These are phyloP conservation scores for Hemisphaericaspora subhashii DNA, from an alignment of 1,139 yeast genomes.

Conservation along the genomic window DNA sequence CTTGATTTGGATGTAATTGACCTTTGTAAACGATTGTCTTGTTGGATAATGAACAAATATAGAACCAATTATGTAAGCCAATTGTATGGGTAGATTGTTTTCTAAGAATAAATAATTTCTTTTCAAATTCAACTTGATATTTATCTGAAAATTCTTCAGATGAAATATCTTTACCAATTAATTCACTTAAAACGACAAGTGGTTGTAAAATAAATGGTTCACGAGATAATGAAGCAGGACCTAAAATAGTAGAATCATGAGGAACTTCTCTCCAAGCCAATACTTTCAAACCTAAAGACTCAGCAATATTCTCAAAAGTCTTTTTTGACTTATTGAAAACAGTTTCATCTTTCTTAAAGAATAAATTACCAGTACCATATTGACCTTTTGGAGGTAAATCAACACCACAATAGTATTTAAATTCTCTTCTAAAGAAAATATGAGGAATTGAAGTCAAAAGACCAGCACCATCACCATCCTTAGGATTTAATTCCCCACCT, in stretches of 20 bases:
- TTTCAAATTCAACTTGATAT: conserved; percentile 71
- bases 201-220: conserved; percentile 94
- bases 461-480: conserved; percentile 99
- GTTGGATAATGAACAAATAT: conserved; percentile 88
- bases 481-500: conserved; percentile 96
- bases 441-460: conserved; percentile 92
- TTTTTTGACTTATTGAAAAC: conserved; percentile 66
- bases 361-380: conserved; percentile 93
- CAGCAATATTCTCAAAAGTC: conserved; percentile 81
- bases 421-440: conserved; percentile 80
- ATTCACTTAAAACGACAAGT: conserved; percentile 66
- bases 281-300: conserved; percentile 72
- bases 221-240: conserved; percentile 92
- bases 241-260: conserved; percentile 86
- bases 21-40: conserved; percentile 96
- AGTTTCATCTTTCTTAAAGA: conserved; percentile 78
- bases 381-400: conserved; percentile 76
- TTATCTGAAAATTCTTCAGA: conserved; percentile 56
- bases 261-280: conserved; percentile 98
- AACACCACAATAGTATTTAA: conserved; percentile 61
- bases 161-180: conserved; percentile 46
- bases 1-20: conserved; percentile 95
- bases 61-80: conserved; percentile 96
- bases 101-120: conserved; percentile 80
- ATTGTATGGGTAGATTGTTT: conserved; percentile 88